A percentile compares a stretch with the other conserved stretches of the same genome.
These are phyloP conservation scores for Hyparrhenia diplandra DNA, from an alignment of 176 grass and related monocot species.

Conservation along the genomic window DNA sequence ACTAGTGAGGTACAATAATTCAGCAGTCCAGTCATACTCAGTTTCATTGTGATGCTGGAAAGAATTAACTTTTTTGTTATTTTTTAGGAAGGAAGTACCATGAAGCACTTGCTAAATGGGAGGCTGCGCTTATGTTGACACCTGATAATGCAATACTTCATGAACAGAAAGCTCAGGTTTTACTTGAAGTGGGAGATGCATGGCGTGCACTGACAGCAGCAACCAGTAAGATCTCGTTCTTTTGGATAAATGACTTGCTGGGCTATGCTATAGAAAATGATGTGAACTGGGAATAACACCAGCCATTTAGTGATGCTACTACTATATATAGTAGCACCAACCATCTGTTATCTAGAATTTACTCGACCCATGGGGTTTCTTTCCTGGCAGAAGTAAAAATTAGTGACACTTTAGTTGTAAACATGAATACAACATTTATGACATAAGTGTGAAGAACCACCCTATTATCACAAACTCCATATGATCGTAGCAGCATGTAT, in stretches of 20 bases:
- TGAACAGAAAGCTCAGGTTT: constrained; percentile 84
- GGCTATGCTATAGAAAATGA: background rate
- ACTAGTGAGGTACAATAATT: background rate
- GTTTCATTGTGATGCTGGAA: background rate
- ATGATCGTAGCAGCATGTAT: background rate
- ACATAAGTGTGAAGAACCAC: background rate
- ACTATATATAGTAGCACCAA: background rate
- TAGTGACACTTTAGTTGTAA: background rate
- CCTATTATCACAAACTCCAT: background rate
- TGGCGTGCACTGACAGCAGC: constrained; percentile 83
- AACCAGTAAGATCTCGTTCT: constrained; percentile 45
- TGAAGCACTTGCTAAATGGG: constrained; percentile 87
- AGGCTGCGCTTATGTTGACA: constrained; percentile 59
- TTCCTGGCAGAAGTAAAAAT: background rate
- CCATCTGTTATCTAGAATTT: background rate
- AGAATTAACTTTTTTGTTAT: background rate
- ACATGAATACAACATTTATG: background rate
- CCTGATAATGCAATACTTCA: constrained; percentile 70
- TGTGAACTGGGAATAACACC: background rate
- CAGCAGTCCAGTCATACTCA: background rate
- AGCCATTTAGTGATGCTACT: background rate
- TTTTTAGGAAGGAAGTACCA: constrained; percentile 77
- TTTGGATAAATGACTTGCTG: background rate
- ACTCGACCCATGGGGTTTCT: background rate
- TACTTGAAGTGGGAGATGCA: constrained; percentile 82